Percentiles rank a stretch among this genome's conserved stretches.
phyloP scores from a whole-genome alignment of 768 basidiomycete genomes.

The Scleroderma citrinum region DNA sequence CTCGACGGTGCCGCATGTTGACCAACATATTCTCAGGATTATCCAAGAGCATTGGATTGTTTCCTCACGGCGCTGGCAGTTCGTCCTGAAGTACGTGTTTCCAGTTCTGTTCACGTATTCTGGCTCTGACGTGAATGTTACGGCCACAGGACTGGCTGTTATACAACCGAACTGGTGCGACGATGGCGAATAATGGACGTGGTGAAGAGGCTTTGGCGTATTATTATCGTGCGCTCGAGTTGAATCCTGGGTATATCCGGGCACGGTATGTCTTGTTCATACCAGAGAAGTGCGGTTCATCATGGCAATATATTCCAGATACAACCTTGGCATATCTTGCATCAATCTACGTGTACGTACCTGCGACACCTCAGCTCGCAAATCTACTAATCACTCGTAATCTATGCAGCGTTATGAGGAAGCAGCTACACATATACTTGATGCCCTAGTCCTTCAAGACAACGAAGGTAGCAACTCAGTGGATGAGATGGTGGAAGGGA shows the following conservation, averaged over 20 bases:
- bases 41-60: conserved; percentile 88
- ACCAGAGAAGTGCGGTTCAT: neutral
- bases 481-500: conserved; percentile 30
- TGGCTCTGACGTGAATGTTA: neutral
- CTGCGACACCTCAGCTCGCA: conserved; percentile 7
- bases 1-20: neutral
- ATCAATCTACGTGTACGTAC: conserved; percentile 72
- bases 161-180: conserved; percentile 92
- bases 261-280: conserved; percentile 49
- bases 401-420: conserved; percentile 68
- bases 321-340: conserved; percentile 90
- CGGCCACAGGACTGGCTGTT: conserved; percentile 74
- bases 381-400: neutral
- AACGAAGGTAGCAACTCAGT: conserved; percentile 54
- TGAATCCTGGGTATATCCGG: conserved; percentile 87
- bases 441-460: conserved; percentile 86
- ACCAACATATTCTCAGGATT: conserved; percentile 52
- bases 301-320: conserved; percentile 40
- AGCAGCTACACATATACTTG: conserved; percentile 80
- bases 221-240: conserved; percentile 78
- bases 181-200: conserved; percentile 83
- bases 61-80: conserved; percentile 84
- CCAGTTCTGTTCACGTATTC: neutral
- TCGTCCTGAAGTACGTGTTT: conserved; percentile 66
- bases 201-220: conserved; percentile 80